Evolutionary conservation across 75 land plant species (phyloP).

Genomic region (Selaginella moellendorffii): DNA sequence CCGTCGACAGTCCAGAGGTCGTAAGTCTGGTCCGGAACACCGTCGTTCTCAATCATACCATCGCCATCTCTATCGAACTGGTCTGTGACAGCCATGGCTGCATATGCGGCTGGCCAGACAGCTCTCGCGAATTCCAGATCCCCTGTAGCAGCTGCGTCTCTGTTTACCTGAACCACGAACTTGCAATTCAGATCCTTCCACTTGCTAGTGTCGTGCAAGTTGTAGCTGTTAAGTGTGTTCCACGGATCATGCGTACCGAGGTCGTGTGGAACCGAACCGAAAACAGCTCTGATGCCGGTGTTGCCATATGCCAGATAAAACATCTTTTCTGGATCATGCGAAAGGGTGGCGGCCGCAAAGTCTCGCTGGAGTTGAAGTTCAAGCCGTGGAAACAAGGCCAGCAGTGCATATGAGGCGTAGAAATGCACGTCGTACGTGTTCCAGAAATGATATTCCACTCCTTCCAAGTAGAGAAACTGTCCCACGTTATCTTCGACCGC

Average conservation of each 20-base stretch:
- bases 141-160: constrained; percentile 87
- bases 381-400: constrained; percentile 77
- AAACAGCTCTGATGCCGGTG: constrained; percentile 71
- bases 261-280: constrained; percentile 94
- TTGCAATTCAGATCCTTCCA: constrained; percentile 97
- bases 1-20: constrained; percentile 99
- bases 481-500: constrained; percentile 52
- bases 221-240: constrained; percentile 94
- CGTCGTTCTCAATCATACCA: constrained; percentile 93
- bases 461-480: constrained; percentile 86
- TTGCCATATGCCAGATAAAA: constrained; percentile 82
- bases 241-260: constrained; percentile 94
- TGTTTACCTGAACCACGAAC: constrained; percentile 91
- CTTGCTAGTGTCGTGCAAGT: constrained; percentile 88
- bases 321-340: constrained; percentile 54
- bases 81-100: constrained; percentile 96
- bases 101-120: constrained; percentile 84
- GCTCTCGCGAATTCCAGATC: constrained; percentile 73
- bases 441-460: constrained; percentile 95
- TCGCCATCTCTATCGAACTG: constrained; percentile 89
- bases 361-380: constrained; percentile 84
- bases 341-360: constrained; percentile 78
- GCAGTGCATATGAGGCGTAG: constrained; percentile 95
- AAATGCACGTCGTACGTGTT: constrained; percentile 97
- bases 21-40: constrained; percentile 96